These are phyloP conservation scores for Suillus lakei DNA, from an alignment of 768 basidiomycete species.

Conservation along the genomic window DNA sequence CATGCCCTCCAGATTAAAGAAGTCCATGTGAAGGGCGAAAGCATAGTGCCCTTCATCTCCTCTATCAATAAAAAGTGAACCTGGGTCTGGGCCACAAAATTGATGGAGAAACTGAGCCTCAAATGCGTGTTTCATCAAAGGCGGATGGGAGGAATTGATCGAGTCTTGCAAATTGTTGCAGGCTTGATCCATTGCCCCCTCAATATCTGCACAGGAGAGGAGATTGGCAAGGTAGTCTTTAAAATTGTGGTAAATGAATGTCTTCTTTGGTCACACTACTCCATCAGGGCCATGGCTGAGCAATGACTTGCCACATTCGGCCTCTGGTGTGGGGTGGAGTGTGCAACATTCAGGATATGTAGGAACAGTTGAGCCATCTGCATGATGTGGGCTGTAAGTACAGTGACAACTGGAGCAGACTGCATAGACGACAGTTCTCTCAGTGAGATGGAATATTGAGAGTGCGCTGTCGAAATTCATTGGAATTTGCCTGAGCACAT, in stretches of 20 bases:
- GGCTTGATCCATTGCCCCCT: neutral
- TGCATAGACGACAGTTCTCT: neutral
- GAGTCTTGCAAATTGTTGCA: neutral
- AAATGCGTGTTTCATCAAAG: conserved; percentile 4
- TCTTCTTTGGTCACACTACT: neutral
- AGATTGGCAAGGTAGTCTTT: conserved; percentile 3
- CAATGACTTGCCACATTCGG: neutral
- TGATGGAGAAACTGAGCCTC: conserved; percentile 21
- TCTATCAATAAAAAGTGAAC: conserved; percentile 15
- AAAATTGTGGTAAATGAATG: conserved; percentile 7
- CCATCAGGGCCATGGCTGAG: neutral
- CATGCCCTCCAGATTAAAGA: conserved; percentile 3
- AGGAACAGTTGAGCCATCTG: neutral
- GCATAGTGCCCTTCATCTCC: conserved; percentile 9
- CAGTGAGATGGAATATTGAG: neutral
- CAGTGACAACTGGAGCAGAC: conserved; percentile 10
- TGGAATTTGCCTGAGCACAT: neutral
- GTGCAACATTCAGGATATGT: conserved; percentile 1
- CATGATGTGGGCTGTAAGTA: neutral
- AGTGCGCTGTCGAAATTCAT: neutral
- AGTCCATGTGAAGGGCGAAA: conserved; percentile 14
- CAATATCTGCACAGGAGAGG: neutral
- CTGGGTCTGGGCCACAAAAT: neutral
- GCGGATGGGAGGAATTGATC: neutral
- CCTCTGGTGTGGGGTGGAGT: neutral